A percentile compares a stretch with the other conserved stretches of the same genome.
These are phyloP conservation scores for Musa acuminata DNA, from an alignment of 176 grass and related monocot genomes.

Conservation along the genomic window DNA sequence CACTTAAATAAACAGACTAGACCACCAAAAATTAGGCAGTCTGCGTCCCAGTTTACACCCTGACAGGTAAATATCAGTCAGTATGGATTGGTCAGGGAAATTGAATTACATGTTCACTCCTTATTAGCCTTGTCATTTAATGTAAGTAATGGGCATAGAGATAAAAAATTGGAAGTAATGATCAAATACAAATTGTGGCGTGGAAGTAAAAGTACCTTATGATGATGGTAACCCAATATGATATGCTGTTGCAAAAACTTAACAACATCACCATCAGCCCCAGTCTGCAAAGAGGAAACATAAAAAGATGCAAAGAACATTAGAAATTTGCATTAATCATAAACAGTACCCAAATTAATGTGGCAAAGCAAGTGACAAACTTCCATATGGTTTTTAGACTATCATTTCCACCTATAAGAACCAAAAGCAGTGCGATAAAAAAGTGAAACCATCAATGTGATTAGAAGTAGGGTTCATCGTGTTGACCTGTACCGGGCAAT, in stretches of 20 bases:
- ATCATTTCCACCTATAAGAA: background rate
- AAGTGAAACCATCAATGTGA: background rate
- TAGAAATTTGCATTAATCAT: conserved; percentile 6
- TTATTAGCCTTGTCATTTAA: too few species aligned
- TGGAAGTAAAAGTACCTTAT: conserved; percentile 47
- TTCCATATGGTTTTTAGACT: background rate
- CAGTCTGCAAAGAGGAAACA: conserved; percentile 41
- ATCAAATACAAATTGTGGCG: background rate
- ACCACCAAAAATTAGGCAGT: too few species aligned
- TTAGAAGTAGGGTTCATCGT: background rate
- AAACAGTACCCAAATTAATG: background rate
- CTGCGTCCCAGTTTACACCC: too few species aligned
- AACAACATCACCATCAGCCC: conserved; percentile 56
- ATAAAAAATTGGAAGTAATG: conserved; percentile 12
- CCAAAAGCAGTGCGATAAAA: background rate
- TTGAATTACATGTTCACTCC: too few species aligned
- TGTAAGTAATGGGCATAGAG: too few species aligned
- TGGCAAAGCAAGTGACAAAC: background rate
- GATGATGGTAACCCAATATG: conserved; percentile 51
- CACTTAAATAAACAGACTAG: too few species aligned
- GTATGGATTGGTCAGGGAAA: too few species aligned
- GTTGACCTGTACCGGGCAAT: too few species aligned
- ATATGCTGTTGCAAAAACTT: conserved; percentile 76
- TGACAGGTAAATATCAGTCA: too few species aligned
- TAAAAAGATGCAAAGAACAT: conserved; percentile 19